Conservation (phyloP, 2,329 filamentous ascomycete species). For the Fusarium sp. region DNA sequence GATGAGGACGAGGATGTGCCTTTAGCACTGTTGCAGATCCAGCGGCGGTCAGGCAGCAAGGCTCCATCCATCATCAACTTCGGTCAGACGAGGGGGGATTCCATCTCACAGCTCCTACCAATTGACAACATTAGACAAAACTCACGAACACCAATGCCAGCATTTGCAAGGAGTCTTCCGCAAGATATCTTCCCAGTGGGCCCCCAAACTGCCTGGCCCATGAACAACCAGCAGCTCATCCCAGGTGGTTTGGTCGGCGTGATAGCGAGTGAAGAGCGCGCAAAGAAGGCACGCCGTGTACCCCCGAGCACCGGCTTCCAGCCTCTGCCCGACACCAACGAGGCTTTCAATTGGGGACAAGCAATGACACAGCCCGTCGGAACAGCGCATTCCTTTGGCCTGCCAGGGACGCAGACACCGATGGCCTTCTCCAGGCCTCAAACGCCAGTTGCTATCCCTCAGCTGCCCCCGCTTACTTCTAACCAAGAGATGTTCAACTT, state of each 20-base stretch:
- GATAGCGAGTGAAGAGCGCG: constrained; percentile 26
- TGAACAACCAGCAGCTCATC: constrained; percentile 7
- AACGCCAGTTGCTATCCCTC: constrained; percentile 5
- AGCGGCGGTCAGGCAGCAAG: not conserved
- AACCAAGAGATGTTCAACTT: constrained; percentile 11
- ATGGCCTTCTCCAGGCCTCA: constrained; percentile 5
- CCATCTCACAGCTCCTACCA: not conserved
- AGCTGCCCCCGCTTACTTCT: not conserved
- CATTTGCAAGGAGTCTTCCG: not conserved
- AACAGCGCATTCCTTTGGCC: not conserved
- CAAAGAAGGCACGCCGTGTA: constrained; percentile 14
- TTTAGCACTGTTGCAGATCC: constrained; percentile 4
- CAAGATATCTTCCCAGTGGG: not conserved
- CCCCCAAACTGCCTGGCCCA: not conserved
- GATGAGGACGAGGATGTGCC: constrained; percentile 16
- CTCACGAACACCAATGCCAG: not conserved
- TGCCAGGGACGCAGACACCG: not conserved
- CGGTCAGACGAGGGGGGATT: not conserved
- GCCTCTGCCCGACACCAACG: constrained; percentile 13
- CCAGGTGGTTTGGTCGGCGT: constrained; percentile 21
- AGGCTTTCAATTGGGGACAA: constrained; percentile 9
- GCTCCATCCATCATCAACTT: not conserved
- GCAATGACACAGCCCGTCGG: not conserved
- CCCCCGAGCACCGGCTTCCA: constrained; percentile 25
- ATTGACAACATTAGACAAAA: not conserved